Base-by-base conservation (phyloP, 2,329 filamentous ascomycete genomes). In the Xylariaceae sp. region DNA sequence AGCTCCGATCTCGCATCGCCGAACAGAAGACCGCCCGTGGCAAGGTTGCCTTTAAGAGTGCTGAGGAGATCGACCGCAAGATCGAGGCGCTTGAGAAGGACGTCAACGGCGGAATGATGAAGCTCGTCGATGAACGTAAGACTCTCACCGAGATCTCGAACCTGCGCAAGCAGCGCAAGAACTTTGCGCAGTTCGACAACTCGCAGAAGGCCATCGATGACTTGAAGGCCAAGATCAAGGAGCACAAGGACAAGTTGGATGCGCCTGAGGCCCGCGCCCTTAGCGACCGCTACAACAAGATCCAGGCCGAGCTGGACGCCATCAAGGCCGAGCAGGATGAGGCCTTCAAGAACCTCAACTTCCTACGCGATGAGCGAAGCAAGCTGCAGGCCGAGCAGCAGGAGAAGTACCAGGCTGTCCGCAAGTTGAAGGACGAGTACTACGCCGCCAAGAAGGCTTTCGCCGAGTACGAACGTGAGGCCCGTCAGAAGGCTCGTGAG, bases 71-170 rank as follows among this genome's bases (percentile, higher is more conserved):
- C 65, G 91, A 97, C 74, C 81, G 82, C 64, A 86, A 94, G 76
- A 94, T 97, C 68, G 82, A 84, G 61, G 81, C 81, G 55, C 85
- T 97, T 56, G 90, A 96, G 66, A 88, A 88, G 76, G 84, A 93
- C 73, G 92, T 97, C 68, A 90, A 96, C 74, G 84, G 86, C 42
- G 93, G 93, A 65, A 88, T 84, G 73, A 92, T 99, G 88, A 96
- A 92, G 78, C 80, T 99, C 55, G 94, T 97, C 9, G 94, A 99
- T 69, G 94, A 97, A 84, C 95, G 91, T 82, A 97, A 97, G 83
- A 87, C 90, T 7, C 82, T 97, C 17, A 78, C 83, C 54, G 91
- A 97, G 70, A 88, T 96, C 68, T 89, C 88, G 53, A 88, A 79
- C 73, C 79, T 97, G 66, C 88, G 89, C 75, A 96, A 95, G 81